These are phyloP conservation scores for Termitomyces sp. DNA, from an alignment of 768 basidiomycete species.

Conservation along the genomic window DNA sequence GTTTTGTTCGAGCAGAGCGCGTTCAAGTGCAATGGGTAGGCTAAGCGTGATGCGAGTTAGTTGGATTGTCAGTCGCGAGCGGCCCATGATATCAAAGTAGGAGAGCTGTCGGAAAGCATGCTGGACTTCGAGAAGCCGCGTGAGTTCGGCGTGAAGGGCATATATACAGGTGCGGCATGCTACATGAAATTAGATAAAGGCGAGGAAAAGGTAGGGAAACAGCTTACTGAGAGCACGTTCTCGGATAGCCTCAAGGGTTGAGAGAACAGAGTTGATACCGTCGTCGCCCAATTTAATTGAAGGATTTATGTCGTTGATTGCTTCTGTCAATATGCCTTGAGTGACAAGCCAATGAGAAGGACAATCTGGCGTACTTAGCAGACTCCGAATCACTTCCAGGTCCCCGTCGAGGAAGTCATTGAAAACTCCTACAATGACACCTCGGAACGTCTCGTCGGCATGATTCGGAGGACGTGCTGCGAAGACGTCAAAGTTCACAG, in stretches of 20 bases:
- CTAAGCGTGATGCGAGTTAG: slow-evolving; percentile 73
- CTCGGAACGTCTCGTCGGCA: slow-evolving; percentile 77
- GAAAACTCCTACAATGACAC: slow-evolving; percentile 69
- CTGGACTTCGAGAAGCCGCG: slow-evolving; percentile 79
- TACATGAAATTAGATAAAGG: slow-evolving; percentile 21
- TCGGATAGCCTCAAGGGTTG: slow-evolving; percentile 63
- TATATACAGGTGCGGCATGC: slow-evolving; percentile 75
- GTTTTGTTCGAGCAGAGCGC: slow-evolving; percentile 51
- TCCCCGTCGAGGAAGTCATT: slow-evolving; percentile 85
- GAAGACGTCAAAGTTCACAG: slow-evolving; percentile 49
- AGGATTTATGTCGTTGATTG: slow-evolving; percentile 77
- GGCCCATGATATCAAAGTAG: slow-evolving; percentile 73
- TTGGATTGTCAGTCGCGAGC: slow-evolving; percentile 71
- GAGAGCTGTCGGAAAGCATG: slow-evolving; percentile 69
- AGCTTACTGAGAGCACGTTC: slow-evolving; percentile 68
- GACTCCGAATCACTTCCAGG: slow-evolving; percentile 74
- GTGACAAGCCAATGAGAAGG: not conserved
- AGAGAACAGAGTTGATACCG: slow-evolving; percentile 70
- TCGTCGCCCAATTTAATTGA: slow-evolving; percentile 74
- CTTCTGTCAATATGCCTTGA: slow-evolving; percentile 37
- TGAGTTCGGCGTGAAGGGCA: slow-evolving; percentile 65
- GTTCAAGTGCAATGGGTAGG: slow-evolving; percentile 70
- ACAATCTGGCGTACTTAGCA: slow-evolving; percentile 53
- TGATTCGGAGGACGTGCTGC: slow-evolving; percentile 44
- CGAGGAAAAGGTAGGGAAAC: not conserved